Evolutionary conservation across 148 eudicot genomes (phyloP), one percentile per base, ranked within the genome.

Genomic region (Nepenthes mirabilis): DNA sequence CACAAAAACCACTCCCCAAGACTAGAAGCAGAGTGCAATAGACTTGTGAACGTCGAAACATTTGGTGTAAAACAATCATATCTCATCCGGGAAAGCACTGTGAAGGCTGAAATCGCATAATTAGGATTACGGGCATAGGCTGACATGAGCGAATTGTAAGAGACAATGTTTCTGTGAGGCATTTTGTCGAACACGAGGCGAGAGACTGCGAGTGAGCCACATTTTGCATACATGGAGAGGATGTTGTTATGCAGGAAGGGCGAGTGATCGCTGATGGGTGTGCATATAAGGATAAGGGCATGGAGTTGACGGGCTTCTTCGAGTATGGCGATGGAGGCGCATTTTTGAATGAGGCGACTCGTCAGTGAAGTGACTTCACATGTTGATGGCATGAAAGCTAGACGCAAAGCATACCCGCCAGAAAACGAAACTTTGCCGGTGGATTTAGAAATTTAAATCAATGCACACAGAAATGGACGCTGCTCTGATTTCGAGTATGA

Each of bases 111-210:
- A 37, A 35, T 59, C 11, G 65, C 75, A 13, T 51, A 68, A 11
- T 54, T 53, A 11, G 75, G 69, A 47, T 57, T 62, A 33, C 85
- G 88, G 65, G 90, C 84, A 80, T 78, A 85, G 35, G 96, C 79
- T 0, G 86, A 55, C 55, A 91, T 78, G 50, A 88, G 72, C 33
- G 79, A 69, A 52, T 81, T 88, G 69, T 79, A 91, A 10, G 98
- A 80, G 35, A 88, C 76, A 52, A 82, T 60, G 72, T 70, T 91
- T 80, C 81, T 68, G 1, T 70, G 74, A 66, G 86, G 86, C 96
- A 91, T 91, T 80, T 78, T 71, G 62, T 91, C 96, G 79, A 91
- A 85, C 84, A 91, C 59, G 1, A 50, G 66, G 51, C 68, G 84
- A 48, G 86, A 67, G 65, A 76, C 56, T 36, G 9, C 2, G 6